Conservation (phyloP, 2,329 filamentous ascomycete genomes). For the Colletotrichum spinosum region DNA sequence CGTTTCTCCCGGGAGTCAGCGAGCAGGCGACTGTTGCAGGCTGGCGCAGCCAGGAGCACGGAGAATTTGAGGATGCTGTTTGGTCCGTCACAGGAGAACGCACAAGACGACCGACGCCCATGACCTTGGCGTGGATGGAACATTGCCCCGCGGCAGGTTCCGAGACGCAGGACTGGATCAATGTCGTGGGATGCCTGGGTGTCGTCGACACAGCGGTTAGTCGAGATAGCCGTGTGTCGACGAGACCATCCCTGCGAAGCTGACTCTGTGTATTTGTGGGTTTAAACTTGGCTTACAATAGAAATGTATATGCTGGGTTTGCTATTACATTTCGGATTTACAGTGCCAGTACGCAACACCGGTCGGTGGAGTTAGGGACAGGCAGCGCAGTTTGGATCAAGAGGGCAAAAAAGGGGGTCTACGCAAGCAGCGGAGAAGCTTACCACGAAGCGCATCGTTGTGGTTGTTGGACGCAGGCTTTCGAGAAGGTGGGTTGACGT, state of each 20-base stretch:
- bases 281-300: conserved; percentile 21
- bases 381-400: not conserved
- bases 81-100: conserved; percentile 11
- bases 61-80: conserved; percentile 3
- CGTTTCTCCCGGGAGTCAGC: conserved; percentile 15
- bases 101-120: conserved; percentile 6
- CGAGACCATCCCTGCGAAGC: no score
- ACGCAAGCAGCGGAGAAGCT: conserved; percentile 21
- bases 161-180: conserved; percentile 29
- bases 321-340: no score
- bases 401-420: conserved; percentile 1
- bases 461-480: conserved; percentile 15
- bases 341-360: no score
- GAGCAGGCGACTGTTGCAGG: conserved; percentile 1
- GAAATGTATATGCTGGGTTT: conserved; percentile 13
- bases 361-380: conserved; percentile 1
- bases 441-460: conserved; percentile 25
- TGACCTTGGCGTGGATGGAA: conserved; percentile 7
- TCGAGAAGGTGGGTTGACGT: conserved; percentile 31
- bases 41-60: conserved; percentile 9
- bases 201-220: not conserved
- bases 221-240: no score
- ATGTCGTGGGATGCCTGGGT: conserved; percentile 23
- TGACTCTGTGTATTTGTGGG: no score
- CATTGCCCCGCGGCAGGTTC: conserved; percentile 22